A percentile compares a stretch with the other conserved stretches of the same genome.
These are phyloP conservation scores for Cutaneotrichosporon mucoides DNA, from an alignment of 1,284 basidiomycete species.

Conservation along the genomic window DNA sequence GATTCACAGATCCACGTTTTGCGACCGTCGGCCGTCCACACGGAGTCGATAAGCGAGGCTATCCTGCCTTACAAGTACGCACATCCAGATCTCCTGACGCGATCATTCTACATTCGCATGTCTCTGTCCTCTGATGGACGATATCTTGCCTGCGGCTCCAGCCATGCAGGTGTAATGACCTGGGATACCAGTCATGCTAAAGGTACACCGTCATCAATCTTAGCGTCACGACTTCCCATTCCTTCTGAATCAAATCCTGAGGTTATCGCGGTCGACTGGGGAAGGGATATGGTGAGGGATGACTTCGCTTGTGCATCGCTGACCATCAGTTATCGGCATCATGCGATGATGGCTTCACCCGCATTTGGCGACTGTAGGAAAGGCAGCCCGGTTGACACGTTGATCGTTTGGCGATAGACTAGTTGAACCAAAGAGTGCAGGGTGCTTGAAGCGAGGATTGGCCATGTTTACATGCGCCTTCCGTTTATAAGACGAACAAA, in stretches of 20 bases:
- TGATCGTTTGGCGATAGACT: too few relatives aligned
- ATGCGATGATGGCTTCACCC: constrained; percentile 40
- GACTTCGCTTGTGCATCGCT: not conserved
- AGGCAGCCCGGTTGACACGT: too few relatives aligned
- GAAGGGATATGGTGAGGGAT: constrained; percentile 42
- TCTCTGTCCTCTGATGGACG: constrained; percentile 41
- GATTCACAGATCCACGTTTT: constrained; percentile 42
- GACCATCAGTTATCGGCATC: constrained; percentile 37
- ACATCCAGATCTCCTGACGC: constrained; percentile 35
- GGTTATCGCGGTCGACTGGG: constrained; percentile 46
- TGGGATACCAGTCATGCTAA: constrained; percentile 29
- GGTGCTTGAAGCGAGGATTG: too few relatives aligned
- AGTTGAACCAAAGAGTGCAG: too few relatives aligned
- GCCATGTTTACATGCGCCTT: too few relatives aligned
- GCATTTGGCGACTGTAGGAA: constrained; percentile 35
- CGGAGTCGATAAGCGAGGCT: constrained; percentile 7
- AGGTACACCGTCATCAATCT: not conserved
- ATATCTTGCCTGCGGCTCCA: constrained; percentile 40
- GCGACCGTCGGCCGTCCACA: constrained; percentile 27
- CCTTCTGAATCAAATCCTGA: constrained; percentile 19
- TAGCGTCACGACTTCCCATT: not conserved
- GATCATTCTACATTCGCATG: constrained; percentile 44
- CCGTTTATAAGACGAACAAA: too few relatives aligned
- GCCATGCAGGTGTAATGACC: constrained; percentile 40
- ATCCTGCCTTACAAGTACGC: constrained; percentile 36